Percentiles rank a stretch among this genome's conserved stretches.
Evolutionary conservation across 345 rosid species (phyloP).

Genomic region (Gossypium arboreum): DNA sequence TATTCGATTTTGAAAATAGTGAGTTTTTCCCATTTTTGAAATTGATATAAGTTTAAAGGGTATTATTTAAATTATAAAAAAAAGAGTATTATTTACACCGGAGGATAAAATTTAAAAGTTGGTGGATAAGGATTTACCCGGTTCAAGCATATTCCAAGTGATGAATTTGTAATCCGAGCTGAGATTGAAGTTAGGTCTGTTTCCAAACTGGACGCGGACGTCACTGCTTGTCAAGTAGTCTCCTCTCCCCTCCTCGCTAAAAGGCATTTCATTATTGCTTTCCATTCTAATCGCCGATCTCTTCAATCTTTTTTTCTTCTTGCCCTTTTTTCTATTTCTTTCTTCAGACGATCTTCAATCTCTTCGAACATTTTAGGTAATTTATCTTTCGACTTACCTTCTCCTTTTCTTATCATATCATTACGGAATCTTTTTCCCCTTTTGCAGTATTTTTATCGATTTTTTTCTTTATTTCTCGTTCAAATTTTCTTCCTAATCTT

Average conservation of each 20-base stretch:
- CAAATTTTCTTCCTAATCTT: not conserved
- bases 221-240: slow-evolving; percentile 1
- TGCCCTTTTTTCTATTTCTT: not conserved
- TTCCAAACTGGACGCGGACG: not conserved
- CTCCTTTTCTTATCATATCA: not conserved
- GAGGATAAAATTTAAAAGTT: too few species aligned
- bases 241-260: not conserved
- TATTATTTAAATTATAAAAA: too few species aligned
- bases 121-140: too few species aligned
- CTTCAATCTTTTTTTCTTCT: not conserved
- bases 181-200: not conserved
- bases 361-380: not conserved
- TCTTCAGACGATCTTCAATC: not conserved
- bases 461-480: not conserved
- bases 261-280: not conserved
- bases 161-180: not conserved
- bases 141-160: accelerated
- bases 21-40: too few species aligned
- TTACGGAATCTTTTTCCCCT: not conserved
- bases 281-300: slow-evolving; percentile 6
- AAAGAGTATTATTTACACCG: too few species aligned
- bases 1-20: too few species aligned
- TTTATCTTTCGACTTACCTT: not conserved
- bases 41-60: too few species aligned
- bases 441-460: too few species aligned